Conservation (phyloP, 345 rosid species). For the Lepidium africanum region DNA sequence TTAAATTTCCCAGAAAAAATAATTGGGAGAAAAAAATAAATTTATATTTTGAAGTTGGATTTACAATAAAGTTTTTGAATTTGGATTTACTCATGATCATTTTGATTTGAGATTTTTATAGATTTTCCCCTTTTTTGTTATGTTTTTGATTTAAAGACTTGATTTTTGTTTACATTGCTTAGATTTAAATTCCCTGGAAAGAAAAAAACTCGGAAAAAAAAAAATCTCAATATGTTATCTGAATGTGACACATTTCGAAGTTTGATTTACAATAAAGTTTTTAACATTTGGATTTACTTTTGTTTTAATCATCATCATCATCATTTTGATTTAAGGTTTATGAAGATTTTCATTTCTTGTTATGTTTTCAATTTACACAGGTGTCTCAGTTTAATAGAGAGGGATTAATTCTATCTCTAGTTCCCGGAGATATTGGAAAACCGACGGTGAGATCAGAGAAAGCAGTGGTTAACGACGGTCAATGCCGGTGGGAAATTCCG, state of each 20-base stretch:
- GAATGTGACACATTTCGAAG: not conserved
- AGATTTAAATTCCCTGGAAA: no score
- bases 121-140: not conserved
- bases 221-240: no score
- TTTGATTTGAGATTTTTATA: not conserved
- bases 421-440: conserved; percentile 80
- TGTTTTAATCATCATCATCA: no score
- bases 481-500: conserved; percentile 70
- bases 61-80: not conserved
- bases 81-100: not conserved
- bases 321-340: not conserved
- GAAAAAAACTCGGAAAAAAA: no score
- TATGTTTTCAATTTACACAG: conserved; percentile 16
- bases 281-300: no score
- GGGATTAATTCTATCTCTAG: conserved; percentile 55
- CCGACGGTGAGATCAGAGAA: conserved; percentile 66
- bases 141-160: no score
- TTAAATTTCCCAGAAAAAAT: not conserved
- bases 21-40: not conserved
- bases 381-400: conserved; percentile 45
- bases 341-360: not conserved
- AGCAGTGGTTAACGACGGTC: conserved; percentile 48
- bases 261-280: not conserved
- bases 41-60: not conserved
- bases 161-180: no score